Conservation (phyloP, 768 basidiomycete genomes). For the Collybia sordida region DNA sequence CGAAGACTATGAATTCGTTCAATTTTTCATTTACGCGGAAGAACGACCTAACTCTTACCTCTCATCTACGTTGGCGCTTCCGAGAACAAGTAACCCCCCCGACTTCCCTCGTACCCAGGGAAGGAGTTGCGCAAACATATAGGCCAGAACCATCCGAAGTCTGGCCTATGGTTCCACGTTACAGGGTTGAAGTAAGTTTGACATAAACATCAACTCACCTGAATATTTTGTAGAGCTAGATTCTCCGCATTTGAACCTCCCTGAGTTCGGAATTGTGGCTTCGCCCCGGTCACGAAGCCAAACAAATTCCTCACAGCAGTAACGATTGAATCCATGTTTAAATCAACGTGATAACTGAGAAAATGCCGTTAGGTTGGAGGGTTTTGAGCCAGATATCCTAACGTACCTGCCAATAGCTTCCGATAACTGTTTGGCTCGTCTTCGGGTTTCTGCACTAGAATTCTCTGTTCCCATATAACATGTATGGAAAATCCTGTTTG, state of each 20-base stretch:
- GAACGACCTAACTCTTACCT: constrained; percentile 47
- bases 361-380: background rate
- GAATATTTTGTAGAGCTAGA: constrained; percentile 96
- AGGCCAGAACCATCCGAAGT: constrained; percentile 91
- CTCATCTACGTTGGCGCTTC: constrained; percentile 98
- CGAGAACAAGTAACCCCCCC: constrained; percentile 92
- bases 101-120: constrained; percentile 85
- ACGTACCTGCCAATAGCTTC: constrained; percentile 86
- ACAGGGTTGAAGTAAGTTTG: background rate
- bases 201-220: constrained; percentile 40
- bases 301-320: constrained; percentile 84
- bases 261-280: constrained; percentile 75
- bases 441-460: constrained; percentile 83
- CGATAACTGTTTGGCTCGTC: constrained; percentile 83
- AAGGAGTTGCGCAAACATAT: constrained; percentile 92
- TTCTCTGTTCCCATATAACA: constrained; percentile 99
- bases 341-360: constrained; percentile 83
- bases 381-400: background rate
- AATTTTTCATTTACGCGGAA: background rate
- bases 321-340: constrained; percentile 95
- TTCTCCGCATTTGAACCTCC: constrained; percentile 91
- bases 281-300: constrained; percentile 65
- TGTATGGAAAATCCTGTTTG: constrained; percentile 87
- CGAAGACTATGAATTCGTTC: constrained; percentile 60
- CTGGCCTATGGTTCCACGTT: constrained; percentile 57